Conservation (phyloP, 108 stramenopile species). For the Schizochytrium sp. region DNA sequence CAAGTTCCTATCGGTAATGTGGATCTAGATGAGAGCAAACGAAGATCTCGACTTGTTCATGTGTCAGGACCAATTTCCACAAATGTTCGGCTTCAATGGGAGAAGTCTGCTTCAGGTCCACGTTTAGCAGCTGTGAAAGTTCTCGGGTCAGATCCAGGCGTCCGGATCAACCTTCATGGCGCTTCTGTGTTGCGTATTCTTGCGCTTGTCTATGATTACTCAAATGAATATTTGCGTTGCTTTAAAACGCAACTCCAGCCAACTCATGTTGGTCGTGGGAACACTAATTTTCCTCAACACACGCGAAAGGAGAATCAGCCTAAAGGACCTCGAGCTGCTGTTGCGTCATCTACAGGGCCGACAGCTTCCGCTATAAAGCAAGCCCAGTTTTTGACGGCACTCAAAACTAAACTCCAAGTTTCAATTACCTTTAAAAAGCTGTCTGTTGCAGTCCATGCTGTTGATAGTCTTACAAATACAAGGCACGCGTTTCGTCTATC, state of each 20-base stretch:
- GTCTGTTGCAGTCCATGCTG: background rate
- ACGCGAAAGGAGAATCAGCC: too few species aligned
- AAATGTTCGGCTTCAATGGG: background rate
- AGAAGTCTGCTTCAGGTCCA: background rate
- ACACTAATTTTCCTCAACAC: too few species aligned
- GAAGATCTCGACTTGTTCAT: background rate
- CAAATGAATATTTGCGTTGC: constrained; percentile 9
- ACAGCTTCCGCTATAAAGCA: too few species aligned
- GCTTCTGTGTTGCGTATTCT: background rate
- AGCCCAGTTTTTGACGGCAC: too few species aligned
- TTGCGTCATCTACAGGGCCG: too few species aligned
- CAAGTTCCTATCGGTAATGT: background rate
- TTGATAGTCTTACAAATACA: background rate
- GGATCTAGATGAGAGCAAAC: constrained; percentile 4
- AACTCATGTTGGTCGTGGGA: too few species aligned
- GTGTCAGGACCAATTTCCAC: background rate
- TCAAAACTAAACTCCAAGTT: background rate
- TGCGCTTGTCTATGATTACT: constrained; percentile 22
- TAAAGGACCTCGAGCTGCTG: too few species aligned
- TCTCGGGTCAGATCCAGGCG: background rate
- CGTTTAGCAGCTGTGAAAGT: background rate
- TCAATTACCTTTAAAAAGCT: background rate
- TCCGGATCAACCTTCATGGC: background rate
- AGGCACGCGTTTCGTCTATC: constrained; percentile 2
- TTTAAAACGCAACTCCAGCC: constrained; percentile 19